Percentiles rank a stretch among this genome's conserved stretches.
phyloP scores from a whole-genome alignment of 164 flowering plant genomes.

The Buxus sempervirens region DNA sequence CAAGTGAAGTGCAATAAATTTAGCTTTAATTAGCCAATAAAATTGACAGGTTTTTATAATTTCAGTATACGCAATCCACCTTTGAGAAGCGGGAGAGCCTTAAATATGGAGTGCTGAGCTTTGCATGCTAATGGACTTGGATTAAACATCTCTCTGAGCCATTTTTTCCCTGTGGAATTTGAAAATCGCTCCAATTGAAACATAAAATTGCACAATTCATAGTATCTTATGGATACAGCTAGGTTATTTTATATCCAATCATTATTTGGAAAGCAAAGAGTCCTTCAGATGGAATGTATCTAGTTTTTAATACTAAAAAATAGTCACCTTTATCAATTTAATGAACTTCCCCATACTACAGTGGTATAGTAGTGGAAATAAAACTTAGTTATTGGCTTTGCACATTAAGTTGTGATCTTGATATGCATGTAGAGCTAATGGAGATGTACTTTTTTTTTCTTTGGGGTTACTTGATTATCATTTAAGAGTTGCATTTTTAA shows the following conservation, averaged over 20 bases:
- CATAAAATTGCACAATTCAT: background rate
- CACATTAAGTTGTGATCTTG: too few species aligned
- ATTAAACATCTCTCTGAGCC: conserved; percentile 3
- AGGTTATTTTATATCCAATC: conserved; percentile 1
- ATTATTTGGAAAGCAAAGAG: conserved; percentile 37
- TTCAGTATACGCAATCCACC: conserved; percentile 5
- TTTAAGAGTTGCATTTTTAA: too few species aligned
- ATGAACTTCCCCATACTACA: background rate
- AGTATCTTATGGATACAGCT: background rate
- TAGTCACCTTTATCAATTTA: too few species aligned
- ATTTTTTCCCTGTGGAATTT: conserved; percentile 1
- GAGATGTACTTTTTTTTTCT: too few species aligned
- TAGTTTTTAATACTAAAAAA: conserved; percentile 5
- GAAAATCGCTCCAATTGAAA: conserved; percentile 15
- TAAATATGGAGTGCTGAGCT: conserved; percentile 8
- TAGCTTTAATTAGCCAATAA: background rate
- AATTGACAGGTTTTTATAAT: background rate
- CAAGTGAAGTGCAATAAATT: background rate
- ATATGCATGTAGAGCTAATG: too few species aligned
- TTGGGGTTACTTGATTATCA: too few species aligned
- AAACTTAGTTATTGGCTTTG: background rate
- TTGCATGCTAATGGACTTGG: conserved; percentile 17
- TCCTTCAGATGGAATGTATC: conserved; percentile 18
- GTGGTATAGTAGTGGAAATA: background rate
- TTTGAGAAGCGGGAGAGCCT: conserved; percentile 7